Evolutionary conservation across 2,329 filamentous ascomycete species (phyloP), one percentile per base, ranked within the genome.

Genomic region (Microsporum ferrugineum): DNA sequence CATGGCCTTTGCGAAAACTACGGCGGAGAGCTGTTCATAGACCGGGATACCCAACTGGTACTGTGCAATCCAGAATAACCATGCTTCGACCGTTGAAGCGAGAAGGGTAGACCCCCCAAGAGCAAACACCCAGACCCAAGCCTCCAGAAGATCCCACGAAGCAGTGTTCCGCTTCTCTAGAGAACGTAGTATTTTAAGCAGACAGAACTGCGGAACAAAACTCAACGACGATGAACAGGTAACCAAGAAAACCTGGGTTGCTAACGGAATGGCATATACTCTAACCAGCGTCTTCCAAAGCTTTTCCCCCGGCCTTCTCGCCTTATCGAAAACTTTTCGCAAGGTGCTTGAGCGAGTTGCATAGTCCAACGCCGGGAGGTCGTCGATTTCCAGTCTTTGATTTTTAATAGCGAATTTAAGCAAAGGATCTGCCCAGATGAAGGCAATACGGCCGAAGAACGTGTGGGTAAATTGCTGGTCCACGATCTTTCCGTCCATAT

Each of bases 1-100:
- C 78, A 91, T 84, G 0, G 87, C 82, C 71, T 94, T 94, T 63
- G 86, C 82, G 66, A 91, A 92, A 14, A 92, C 82, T 5, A 90
- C 78, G 0, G 87, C 81, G 1, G 86, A 84, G 1, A 94, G 75
- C 67, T 91, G 85, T 33, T 84, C 81, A 58, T 87, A 83, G 14
- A 91, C 76, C 0, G 87, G 86, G 29, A 89, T 78, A 53, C 80
- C 79, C 8, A 91, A 70, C 58, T 83, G 80, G 0, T 81, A 79
- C 71, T 81, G 85, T 0, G 82, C 83, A 56, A 86, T 75, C 85
- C 86, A 91, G 66, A 82, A 85, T 14, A 87, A 71, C 77, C 82
- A 86, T 1, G 82, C 77, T 67, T 89, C 86, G 36, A 87, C 71
- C 76, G 82, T 86, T 23, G 79, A 71, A 0, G 71, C 65, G 39